Evolutionary conservation across 2,329 filamentous ascomycete genomes (phyloP), one percentile per base, ranked within the genome.

Genomic region (Diaporthe humulicola): DNA sequence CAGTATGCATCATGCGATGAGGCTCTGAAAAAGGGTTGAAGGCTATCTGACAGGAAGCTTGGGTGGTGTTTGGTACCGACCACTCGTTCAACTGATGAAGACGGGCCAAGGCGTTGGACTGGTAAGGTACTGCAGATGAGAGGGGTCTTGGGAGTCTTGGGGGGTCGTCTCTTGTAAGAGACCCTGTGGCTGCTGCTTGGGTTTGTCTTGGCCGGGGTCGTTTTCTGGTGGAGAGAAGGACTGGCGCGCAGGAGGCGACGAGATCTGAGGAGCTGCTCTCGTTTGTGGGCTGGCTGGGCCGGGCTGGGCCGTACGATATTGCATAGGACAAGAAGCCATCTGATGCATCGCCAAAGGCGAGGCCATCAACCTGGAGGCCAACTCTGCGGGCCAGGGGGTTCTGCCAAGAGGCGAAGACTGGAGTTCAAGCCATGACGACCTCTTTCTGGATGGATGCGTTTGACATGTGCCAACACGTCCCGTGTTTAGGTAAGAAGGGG

Each of bases 261-360:
- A 45, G 25, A 64, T 64, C 58, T 64, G 40, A 64, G 61, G 42
- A 66, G 42, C 42, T 66, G 38, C 38, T 12, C 38, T 38, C 7
- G 38, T 12, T 38, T 38, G 38, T 38, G 57, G 57, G 57, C 57
- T 42, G 57, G 57, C 61, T 66, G 25, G 60, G 60, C 58, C 58
- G 14, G 58, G 38, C 60, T 66, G 42, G 61, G 45, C 64, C 64
- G 64, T 67, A 52, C 64, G 64, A 67, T 52, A 67, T 67, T 52
- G 45, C 64, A 38, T 52, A 67, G 45, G 61, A 48, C 61, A 52
- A 22, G 42, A 52, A 30, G 22, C 4, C n/a, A 38, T 25, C 61
- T 67, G 61, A 67, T 48, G 61, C 61, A 66, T 22, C 15, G 19
- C 61, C 17, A 30, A 15, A 33, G 61, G 61, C 61, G 61, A 52